Conservation (phyloP, 768 basidiomycete species). For the Exsudoporus frostii region DNA sequence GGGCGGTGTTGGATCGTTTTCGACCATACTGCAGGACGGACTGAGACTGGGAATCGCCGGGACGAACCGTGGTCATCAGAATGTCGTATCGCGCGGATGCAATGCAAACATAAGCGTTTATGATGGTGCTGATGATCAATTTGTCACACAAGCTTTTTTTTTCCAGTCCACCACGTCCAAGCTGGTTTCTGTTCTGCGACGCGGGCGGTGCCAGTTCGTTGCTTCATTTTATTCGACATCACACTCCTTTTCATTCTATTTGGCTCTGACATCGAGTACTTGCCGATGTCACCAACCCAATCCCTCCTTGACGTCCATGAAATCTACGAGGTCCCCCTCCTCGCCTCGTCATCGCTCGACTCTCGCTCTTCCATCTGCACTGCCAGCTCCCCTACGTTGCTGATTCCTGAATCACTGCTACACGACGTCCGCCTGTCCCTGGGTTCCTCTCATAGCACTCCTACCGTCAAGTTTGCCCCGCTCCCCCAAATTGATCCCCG, state of each 20-base stretch:
- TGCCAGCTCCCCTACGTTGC: conserved; percentile 8
- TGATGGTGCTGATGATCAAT: background rate
- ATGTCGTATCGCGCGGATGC: background rate
- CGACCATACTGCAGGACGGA: conserved; percentile 48
- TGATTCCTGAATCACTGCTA: conserved; percentile 5
- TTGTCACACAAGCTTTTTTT: background rate
- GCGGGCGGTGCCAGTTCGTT: conserved; percentile 10
- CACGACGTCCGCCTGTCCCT: conserved; percentile 13
- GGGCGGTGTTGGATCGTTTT: conserved; percentile 72
- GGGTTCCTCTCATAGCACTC: conserved; percentile 16
- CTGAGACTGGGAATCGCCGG: conserved; percentile 49
- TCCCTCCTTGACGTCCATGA: conserved; percentile 14
- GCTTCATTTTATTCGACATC: conserved; percentile 19
- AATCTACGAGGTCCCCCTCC: conserved; percentile 12
- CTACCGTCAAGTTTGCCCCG: conserved; percentile 56
- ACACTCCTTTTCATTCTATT: conserved; percentile 19
- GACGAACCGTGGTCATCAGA: conserved; percentile 56
- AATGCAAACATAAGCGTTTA: background rate
- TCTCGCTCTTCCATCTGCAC: conserved; percentile 15
- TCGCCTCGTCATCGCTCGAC: conserved; percentile 11
- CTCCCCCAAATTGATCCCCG: conserved; percentile 51
- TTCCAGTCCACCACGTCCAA: conserved; percentile 1
- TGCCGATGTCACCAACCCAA: conserved; percentile 13
- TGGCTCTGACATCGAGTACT: background rate
- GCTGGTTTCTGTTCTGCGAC: conserved; percentile 9